Percentiles rank a stretch among this genome's conserved stretches.
phyloP scores from a whole-genome alignment of 78 protist genomes.

The Dictyostelium purpureum region DNA sequence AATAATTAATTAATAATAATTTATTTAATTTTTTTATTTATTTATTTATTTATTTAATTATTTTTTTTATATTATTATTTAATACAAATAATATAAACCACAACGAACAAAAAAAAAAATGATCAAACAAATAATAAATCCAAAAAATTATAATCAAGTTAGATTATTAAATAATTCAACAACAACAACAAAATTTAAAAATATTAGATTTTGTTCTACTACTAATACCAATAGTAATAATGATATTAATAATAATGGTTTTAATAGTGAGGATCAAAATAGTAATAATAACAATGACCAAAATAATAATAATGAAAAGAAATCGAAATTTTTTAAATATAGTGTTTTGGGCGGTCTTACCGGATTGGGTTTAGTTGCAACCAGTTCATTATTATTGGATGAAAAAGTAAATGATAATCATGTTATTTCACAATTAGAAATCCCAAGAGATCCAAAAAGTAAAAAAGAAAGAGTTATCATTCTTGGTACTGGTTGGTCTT shows the following conservation, averaged over 20 bases:
- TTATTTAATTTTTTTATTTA: too few relatives aligned
- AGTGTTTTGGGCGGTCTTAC: neutral
- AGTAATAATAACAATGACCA: neutral
- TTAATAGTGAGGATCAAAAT: neutral
- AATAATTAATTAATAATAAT: too few relatives aligned
- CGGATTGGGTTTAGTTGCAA: neutral
- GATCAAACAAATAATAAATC: too few relatives aligned
- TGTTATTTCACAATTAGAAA: neutral
- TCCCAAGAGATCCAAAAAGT: slow-evolving; percentile 6
- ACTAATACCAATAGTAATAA: neutral
- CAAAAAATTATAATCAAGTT: too few relatives aligned
- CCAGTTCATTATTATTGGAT: neutral
- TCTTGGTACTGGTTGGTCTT: slow-evolving; percentile 80
- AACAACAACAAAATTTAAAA: neutral
- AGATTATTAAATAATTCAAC: too few relatives aligned
- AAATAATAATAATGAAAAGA: neutral
- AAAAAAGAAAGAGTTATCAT: slow-evolving; percentile 59
- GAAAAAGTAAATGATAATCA: neutral
- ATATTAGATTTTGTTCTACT: too few relatives aligned
- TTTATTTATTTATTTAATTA: too few relatives aligned
- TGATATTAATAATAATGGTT: neutral
- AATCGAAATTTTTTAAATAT: neutral
- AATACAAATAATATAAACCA: too few relatives aligned
- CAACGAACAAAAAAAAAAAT: too few relatives aligned
- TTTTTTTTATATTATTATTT: too few relatives aligned